These are phyloP conservation scores for Colletotrichum lupini DNA, from an alignment of 2,329 filamentous ascomycete genomes.

Conservation along the genomic window DNA sequence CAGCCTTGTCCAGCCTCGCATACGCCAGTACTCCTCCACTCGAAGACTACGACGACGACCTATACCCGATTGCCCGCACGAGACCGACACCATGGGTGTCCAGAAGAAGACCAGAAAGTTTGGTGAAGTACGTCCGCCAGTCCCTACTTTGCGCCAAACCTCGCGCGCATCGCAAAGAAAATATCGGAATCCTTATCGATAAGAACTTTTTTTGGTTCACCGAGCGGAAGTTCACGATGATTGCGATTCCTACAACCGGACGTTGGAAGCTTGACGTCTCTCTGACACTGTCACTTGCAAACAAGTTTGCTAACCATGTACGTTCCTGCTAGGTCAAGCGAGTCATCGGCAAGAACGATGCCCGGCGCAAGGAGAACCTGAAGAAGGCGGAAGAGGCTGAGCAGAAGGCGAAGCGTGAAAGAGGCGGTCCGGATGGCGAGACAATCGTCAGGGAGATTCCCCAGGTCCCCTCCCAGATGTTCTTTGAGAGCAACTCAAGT, in stretches of 20 bases:
- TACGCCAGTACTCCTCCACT: conserved; percentile 1
- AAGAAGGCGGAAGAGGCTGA: conserved; percentile 68
- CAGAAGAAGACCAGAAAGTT: conserved; percentile 95
- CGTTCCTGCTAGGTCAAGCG: conserved; percentile 71
- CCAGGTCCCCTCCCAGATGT: conserved; percentile 84
- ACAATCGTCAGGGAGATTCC: conserved; percentile 69
- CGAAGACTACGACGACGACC: neutral
- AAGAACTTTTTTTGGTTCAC: conserved; percentile 3
- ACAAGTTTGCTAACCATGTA: conserved; percentile 17
- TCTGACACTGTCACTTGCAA: neutral
- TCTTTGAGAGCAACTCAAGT: conserved; percentile 90
- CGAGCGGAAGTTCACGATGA: conserved; percentile 39
- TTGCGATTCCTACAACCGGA: conserved; percentile 28
- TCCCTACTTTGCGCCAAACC: conserved; percentile 33
- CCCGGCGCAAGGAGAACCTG: conserved; percentile 84
- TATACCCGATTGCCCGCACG: neutral
- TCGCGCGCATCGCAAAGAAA: neutral
- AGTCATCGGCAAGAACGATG: conserved; percentile 84
- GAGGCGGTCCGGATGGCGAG: conserved; percentile 65
- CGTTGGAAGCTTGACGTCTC: neutral
- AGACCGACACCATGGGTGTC: conserved; percentile 75
- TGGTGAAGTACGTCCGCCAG: conserved; percentile 63
- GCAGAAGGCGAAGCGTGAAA: conserved; percentile 66
- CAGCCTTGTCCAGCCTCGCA: conserved; percentile 30
- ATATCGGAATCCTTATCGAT: conserved; percentile 22